Conservation (phyloP, 768 basidiomycete genomes). For the Leccinellum rugosiceps region DNA sequence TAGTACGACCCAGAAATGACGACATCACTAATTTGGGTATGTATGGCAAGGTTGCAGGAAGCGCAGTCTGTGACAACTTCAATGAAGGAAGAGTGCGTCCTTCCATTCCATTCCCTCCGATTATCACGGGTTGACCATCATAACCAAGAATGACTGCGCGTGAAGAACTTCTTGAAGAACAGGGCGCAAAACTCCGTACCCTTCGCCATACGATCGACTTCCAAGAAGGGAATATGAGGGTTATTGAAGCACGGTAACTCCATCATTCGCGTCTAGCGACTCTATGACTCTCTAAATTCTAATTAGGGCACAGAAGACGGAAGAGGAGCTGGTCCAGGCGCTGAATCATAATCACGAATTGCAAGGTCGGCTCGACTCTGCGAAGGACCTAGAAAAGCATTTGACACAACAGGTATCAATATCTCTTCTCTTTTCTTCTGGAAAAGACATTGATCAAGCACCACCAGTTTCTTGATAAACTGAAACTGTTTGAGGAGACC, state of each 20-base stretch:
- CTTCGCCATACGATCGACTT: conserved; percentile 30
- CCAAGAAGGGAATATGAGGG: conserved; percentile 28
- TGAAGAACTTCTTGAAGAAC: conserved; percentile 24
- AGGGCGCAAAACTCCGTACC: conserved; percentile 24
- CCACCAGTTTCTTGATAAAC: conserved; percentile 19
- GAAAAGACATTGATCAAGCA: conserved; percentile 18
- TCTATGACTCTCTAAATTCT: conserved; percentile 11
- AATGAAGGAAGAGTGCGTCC: conserved; percentile 30
- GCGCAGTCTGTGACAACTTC: conserved; percentile 23
- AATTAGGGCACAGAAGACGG: conserved; percentile 18
- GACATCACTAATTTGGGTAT: conserved; percentile 11
- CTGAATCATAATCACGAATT: conserved; percentile 25
- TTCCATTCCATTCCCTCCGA: conserved; percentile 21
- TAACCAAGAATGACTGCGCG: conserved; percentile 21
- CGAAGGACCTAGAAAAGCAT: conserved; percentile 22
- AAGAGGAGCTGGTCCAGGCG: conserved; percentile 17
- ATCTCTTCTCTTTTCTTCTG: conserved; percentile 14
- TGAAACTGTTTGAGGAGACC: conserved; percentile 14
- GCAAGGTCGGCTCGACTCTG: conserved; percentile 27
- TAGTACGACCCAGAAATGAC: background rate
- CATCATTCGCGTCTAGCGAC: background rate
- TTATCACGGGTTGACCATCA: conserved; percentile 11
- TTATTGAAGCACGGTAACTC: conserved; percentile 26
- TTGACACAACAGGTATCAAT: conserved; percentile 21
- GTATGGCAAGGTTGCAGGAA: conserved; percentile 24